These are phyloP conservation scores for Kodamaea lidongshanica DNA, from an alignment of 805 yeast species.

Conservation along the genomic window DNA sequence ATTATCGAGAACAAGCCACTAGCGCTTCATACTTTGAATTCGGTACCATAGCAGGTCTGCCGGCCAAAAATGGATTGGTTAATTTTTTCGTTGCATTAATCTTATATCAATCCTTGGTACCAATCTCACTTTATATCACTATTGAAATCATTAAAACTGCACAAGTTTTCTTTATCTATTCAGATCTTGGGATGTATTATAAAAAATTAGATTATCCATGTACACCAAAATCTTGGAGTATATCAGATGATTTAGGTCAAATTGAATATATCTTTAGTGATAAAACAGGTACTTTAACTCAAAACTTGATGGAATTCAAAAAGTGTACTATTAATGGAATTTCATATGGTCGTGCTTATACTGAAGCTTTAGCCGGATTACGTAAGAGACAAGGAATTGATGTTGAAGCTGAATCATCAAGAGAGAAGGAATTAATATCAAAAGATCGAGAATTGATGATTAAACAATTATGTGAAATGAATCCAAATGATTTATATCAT, in stretches of 20 bases:
- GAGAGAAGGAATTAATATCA: constrained; percentile 36
- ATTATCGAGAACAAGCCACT: constrained; percentile 37
- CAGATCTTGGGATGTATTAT: constrained; percentile 67
- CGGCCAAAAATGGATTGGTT: constrained; percentile 62
- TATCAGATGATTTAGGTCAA: constrained; percentile 80
- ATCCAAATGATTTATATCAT: constrained; percentile 40
- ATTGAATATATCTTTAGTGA: constrained; percentile 78
- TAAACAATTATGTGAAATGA: constrained; percentile 25
- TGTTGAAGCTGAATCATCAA: constrained; percentile 42
- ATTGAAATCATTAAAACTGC: constrained; percentile 73
- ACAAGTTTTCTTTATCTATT: constrained; percentile 69
- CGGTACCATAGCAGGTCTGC: constrained; percentile 50
- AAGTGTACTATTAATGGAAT: constrained; percentile 67
- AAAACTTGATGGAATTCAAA: constrained; percentile 76
- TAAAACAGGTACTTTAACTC: constrained; percentile 80
- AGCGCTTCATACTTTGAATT: constrained; percentile 56
- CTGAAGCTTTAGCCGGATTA: constrained; percentile 71
- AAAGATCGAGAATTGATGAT: constrained; percentile 45
- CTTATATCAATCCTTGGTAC: constrained; percentile 70
- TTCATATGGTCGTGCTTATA: constrained; percentile 67
- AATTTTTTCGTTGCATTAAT: constrained; percentile 68
- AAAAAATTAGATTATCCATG: constrained; percentile 67
- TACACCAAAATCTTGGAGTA: constrained; percentile 76
- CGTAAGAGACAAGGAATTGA: constrained; percentile 62
- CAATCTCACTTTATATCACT: constrained; percentile 72